Evolutionary conservation across 2,329 filamentous ascomycete genomes (phyloP), one percentile per base, ranked within the genome.

Genomic region (Cytospora leucostoma): DNA sequence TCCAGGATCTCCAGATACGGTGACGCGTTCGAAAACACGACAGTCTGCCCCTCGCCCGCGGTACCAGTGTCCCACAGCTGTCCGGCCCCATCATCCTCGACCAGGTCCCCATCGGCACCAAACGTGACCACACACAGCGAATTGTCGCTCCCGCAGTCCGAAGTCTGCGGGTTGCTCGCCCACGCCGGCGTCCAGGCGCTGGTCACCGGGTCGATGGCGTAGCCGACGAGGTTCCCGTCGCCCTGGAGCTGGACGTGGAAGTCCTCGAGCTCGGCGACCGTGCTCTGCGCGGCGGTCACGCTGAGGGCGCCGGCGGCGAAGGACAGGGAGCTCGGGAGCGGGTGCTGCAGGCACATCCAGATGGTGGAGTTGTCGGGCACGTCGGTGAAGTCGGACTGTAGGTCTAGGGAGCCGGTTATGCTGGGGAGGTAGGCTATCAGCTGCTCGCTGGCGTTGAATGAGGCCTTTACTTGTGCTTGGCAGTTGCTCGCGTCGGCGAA

Each of bases 201-300:
- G 19, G 33, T 57, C 2, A 61, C 67, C 17, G 67, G 65, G 37
- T 67, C 63, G 44, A 47, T 21, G 44, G 44, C 44, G 53, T 61
- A 55, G 19, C 63, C 67, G 2, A 71, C 69, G 12, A 71, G 56
- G 59, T 71, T 71, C 33, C 62, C 70, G 50, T 71, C 70, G 15
- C 68, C 68, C 61, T 71, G 70, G 47, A 69, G 67, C 54, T 71
- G 68, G 11, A 67, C 67, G 32, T 66, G 65, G 35, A 70, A 67
- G 15, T 65, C 59, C 40, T 68, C 65, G 15, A 71, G 64, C 21
- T 66, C 47, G 1, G 64, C 67, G 21, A 70, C 68, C 21, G 65
- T 61, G 6, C 57, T 61, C 5, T 65, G 56, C 8, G 68, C 64
- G 17, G 68, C 67, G 10, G 57, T 64, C 19, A 71, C 64, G 38